These are phyloP conservation scores for Aspergillus glaucus DNA, from an alignment of 2,329 filamentous ascomycete genomes.

Conservation along the genomic window DNA sequence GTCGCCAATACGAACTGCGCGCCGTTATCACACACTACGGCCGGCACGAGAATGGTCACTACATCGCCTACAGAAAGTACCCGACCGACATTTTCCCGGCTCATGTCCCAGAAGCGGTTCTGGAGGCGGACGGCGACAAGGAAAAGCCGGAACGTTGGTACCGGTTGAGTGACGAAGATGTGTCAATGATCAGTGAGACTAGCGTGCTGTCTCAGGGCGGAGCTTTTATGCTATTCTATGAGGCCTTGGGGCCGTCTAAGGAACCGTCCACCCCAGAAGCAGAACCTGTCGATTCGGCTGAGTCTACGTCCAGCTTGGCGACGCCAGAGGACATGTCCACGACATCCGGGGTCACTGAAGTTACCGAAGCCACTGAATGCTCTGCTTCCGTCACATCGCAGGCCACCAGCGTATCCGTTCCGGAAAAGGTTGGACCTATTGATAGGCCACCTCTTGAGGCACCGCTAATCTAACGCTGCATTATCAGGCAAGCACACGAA, in stretches of 20 bases:
- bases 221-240: slow-evolving; percentile 97
- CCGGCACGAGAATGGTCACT: slow-evolving; percentile 90
- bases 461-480: too few relatives aligned
- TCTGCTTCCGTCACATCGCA: slow-evolving; percentile 21
- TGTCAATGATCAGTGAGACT: slow-evolving; percentile 66
- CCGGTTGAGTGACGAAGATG: slow-evolving; percentile 83
- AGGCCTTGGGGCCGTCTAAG: slow-evolving; percentile 52
- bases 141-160: slow-evolving; percentile 64
- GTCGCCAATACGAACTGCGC: slow-evolving; percentile 63
- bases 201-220: slow-evolving; percentile 69
- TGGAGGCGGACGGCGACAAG: slow-evolving; percentile 28
- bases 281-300: neutral
- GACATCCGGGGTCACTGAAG: slow-evolving; percentile 16
- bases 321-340: slow-evolving; percentile 22
- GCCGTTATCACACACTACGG: slow-evolving; percentile 87
- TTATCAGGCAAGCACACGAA: too few relatives aligned
- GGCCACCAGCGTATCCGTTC: slow-evolving; percentile 23
- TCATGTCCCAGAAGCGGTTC: slow-evolving; percentile 23
- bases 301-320: slow-evolving; percentile 14
- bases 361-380: slow-evolving; percentile 6
- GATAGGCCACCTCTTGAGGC: neutral
- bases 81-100: slow-evolving; percentile 35
- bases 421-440: slow-evolving; percentile 8
- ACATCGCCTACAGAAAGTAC: slow-evolving; percentile 81
- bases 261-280: too few relatives aligned